Evolutionary conservation across 2,329 filamentous ascomycete genomes (phyloP).

Genomic region (Cladosporium sp.): DNA sequence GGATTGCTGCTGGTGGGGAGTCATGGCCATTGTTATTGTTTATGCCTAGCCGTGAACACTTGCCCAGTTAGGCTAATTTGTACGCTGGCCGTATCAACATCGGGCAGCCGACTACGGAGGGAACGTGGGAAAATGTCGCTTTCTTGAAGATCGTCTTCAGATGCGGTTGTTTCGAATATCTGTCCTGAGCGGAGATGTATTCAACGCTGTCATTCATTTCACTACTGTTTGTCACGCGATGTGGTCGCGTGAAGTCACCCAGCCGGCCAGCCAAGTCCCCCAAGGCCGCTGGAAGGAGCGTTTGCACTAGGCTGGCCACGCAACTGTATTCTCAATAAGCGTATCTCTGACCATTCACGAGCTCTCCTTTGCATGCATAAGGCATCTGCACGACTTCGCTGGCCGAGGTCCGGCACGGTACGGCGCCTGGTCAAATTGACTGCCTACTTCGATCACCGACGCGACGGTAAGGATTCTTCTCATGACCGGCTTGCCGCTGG

Average conservation of each 20-base stretch:
- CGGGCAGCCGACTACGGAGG: no score
- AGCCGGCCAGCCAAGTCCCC: background rate
- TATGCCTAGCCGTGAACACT: background rate
- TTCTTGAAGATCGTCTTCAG: background rate
- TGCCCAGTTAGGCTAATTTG: background rate
- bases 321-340: slow-evolving; percentile 2
- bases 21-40: background rate
- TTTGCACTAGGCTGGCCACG: background rate
- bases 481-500: background rate
- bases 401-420: slow-evolving; percentile 4
- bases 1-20: background rate
- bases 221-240: background rate
- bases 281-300: background rate
- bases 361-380: background rate
- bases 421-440: background rate
- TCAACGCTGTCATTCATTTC: background rate
- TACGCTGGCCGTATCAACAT: no score
- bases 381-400: background rate
- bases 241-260: background rate
- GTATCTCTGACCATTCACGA: slow-evolving; percentile 11
- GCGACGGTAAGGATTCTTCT: slow-evolving; percentile 1
- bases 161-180: background rate
- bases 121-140: no score
- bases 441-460: background rate
- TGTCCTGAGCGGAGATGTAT: background rate